Evolutionary conservation across 305 asterid species (phyloP), one percentile per base, ranked within the genome.

Genomic region (Fraxinus ornus): DNA sequence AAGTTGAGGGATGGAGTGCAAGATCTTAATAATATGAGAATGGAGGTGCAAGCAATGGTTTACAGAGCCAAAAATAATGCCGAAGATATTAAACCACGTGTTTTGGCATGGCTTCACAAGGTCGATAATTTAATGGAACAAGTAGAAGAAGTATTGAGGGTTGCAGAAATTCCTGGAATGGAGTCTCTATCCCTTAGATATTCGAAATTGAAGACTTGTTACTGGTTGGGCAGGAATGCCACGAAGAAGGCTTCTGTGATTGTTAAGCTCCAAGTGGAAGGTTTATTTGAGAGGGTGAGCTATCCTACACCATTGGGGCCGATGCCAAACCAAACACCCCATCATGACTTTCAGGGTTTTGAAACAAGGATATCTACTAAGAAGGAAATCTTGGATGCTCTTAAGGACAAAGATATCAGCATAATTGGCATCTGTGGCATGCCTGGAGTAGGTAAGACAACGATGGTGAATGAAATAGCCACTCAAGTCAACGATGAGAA

Each of bases 281-380:
- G 70, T 5, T 33, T 33, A 0, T 79, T 80, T 78, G 15, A n/a
- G 21, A 17, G 1, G 9, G 70, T 82, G 60, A 30, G 85, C 24
- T 22, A 33, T 12, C 85, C 68, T 19, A 7, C 41, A 24, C 78
- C 36, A 7, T 78, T 80, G 1, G 8, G 28, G 35, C 15, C 76
- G 28, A 15, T 8, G 35, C 79, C 39, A 39, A n/a, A 26, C 7
- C 5, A 41, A 0, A 4, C 79, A 30, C 68, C 21, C 5, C 7
- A 0, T 37, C 77, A 1, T 3, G 37, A 77, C 5, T 72, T 7
- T 24, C 13, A 30, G 88, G 85, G 60, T 84, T 88, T 9, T 28
- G 70, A 79, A n/a, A 84, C 90, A 0, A 85, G 91, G 70, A 85
- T 77, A 75, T 3, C 8, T 0, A 15, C 80, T 2, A 87, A 85